Evolutionary conservation across 352 stramenopile species (phyloP).

Genomic region (Phytophthora fragariae): DNA sequence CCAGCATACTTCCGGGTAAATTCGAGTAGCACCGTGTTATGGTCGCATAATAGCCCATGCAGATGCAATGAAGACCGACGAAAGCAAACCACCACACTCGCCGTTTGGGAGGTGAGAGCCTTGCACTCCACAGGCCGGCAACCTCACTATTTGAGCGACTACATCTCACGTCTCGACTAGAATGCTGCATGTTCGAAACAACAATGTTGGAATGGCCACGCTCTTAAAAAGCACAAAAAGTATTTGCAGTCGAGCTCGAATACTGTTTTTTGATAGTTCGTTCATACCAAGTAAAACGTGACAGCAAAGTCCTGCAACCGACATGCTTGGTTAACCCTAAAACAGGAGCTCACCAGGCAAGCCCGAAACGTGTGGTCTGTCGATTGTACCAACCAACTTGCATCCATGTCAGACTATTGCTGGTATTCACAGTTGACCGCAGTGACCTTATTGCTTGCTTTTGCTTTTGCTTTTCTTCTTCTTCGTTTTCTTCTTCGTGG

Average conservation of each 20-base stretch:
- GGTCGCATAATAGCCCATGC: constrained; percentile 1
- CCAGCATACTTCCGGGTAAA: constrained; percentile 9
- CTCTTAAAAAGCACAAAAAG: neutral
- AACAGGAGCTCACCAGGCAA: too few species aligned
- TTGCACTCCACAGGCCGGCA: neutral
- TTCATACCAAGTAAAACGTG: too few species aligned
- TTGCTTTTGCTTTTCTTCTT: too few species aligned
- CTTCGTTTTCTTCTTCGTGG: neutral
- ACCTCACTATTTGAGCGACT: neutral
- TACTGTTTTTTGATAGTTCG: too few species aligned
- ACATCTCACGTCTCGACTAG: neutral
- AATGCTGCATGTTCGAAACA: neutral
- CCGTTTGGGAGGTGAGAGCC: neutral
- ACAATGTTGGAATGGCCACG: neutral
- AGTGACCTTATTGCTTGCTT: neutral
- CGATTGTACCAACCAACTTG: too few species aligned
- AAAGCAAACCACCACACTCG: constrained; percentile 11
- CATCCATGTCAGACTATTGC: too few species aligned
- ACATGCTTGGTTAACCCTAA: too few species aligned
- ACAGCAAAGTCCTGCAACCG: too few species aligned
- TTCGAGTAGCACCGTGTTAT: constrained; percentile 4
- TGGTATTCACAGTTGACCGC: too few species aligned
- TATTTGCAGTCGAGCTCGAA: neutral
- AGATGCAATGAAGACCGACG: constrained; percentile 5
- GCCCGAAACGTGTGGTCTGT: neutral